phyloP scores from a whole-genome alignment of 2,329 filamentous ascomycete species.

The Trichoderma sp. region DNA sequence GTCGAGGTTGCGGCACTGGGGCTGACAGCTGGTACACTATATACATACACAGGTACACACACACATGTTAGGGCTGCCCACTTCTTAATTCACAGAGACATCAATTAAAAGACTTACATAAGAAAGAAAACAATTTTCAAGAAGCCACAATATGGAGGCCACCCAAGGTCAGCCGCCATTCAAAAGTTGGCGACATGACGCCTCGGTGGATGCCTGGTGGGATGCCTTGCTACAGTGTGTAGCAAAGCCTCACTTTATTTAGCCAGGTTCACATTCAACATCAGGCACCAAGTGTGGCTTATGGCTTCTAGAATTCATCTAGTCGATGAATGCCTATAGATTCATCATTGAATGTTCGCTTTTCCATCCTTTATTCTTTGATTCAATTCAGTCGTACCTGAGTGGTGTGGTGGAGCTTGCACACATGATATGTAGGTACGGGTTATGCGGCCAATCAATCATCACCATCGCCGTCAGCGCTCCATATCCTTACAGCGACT shows the following conservation, averaged over 20 bases:
- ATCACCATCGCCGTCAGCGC: too few relatives aligned
- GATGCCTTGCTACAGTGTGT: not conserved
- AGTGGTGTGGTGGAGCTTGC: not conserved
- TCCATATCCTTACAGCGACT: too few relatives aligned
- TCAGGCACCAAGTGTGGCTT: constrained; percentile 2
- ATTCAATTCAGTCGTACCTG: not conserved
- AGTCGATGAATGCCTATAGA: not conserved
- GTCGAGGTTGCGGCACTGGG: too few relatives aligned
- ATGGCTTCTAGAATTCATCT: not conserved
- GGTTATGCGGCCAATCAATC: too few relatives aligned
- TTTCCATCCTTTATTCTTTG: too few relatives aligned
- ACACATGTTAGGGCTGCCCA: not conserved
- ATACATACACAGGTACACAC: not conserved
- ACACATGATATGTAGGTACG: not conserved
- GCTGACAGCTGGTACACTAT: not conserved
- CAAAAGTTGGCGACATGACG: not conserved
- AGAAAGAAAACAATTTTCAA: not conserved
- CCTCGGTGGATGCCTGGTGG: not conserved
- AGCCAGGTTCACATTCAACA: not conserved
- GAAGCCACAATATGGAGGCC: not conserved
- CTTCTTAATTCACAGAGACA: not conserved
- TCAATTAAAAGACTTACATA: not conserved
- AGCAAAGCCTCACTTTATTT: not conserved
- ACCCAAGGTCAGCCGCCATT: not conserved
- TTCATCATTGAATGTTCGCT: too few relatives aligned